phyloP scores from a whole-genome alignment of 805 yeast genomes.

The Suhomyces pyralidae region DNA sequence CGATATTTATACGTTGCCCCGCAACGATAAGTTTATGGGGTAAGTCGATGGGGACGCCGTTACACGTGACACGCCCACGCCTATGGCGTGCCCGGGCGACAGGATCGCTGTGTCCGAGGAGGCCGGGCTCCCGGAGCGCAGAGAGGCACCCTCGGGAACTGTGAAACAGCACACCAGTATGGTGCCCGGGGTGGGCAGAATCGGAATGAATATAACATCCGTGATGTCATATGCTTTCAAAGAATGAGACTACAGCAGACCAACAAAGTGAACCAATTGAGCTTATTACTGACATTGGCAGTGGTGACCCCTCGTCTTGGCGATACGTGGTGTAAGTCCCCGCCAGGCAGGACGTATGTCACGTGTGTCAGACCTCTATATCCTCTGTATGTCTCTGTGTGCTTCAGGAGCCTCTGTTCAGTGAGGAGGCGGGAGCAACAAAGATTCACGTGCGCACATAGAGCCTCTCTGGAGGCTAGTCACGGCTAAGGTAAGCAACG shows the following conservation, averaged over 20 bases:
- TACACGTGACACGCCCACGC: neutral
- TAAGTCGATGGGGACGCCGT: neutral
- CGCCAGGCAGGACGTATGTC: neutral
- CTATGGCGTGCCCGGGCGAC: conserved; percentile 1
- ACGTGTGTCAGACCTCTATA: neutral
- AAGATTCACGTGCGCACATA: neutral
- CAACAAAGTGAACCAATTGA: neutral
- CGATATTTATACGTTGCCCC: conserved; percentile 1
- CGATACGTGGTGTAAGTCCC: neutral
- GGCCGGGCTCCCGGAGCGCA: neutral
- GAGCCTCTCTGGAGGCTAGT: neutral
- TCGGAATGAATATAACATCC: neutral
- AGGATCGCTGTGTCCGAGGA: conserved; percentile 1
- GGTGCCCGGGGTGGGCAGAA: neutral
- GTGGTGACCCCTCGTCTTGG: neutral
- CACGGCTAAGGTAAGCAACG: neutral
- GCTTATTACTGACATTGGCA: neutral
- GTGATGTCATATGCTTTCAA: neutral
- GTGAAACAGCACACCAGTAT: neutral
- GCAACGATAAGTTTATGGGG: neutral
- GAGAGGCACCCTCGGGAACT: neutral
- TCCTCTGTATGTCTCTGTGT: neutral
- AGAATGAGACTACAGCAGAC: neutral
- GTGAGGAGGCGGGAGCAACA: neutral
- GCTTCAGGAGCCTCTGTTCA: neutral